These are phyloP conservation scores for Cercis canadensis DNA, from an alignment of 306 rosid genomes.

Conservation along the genomic window DNA sequence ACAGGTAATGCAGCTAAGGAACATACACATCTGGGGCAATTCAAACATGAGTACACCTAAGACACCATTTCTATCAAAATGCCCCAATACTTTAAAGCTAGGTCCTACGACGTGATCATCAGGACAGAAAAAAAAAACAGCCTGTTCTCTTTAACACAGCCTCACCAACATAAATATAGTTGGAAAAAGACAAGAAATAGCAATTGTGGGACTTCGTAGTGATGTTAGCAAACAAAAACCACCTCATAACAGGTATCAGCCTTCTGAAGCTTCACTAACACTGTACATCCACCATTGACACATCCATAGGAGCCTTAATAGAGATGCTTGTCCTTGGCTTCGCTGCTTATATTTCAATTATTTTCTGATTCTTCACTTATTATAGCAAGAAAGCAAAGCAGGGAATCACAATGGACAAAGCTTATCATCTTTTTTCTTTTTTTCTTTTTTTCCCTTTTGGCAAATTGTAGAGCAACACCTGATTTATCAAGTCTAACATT, in stretches of 20 bases:
- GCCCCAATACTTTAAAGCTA: constrained; percentile 32
- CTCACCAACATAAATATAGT: constrained; percentile 41
- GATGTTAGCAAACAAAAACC: constrained; percentile 43
- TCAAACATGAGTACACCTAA: constrained; percentile 21
- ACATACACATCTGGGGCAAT: constrained; percentile 33
- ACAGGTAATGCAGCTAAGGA: constrained; percentile 24
- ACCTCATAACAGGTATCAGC: constrained; percentile 41
- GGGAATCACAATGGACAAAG: constrained; percentile 34
- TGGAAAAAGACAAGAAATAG: constrained; percentile 30
- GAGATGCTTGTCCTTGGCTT: constrained; percentile 35
- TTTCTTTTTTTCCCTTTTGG: constrained; percentile 17
- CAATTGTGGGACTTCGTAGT: constrained; percentile 34
- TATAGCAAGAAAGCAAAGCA: constrained; percentile 42
- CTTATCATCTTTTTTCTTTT: constrained; percentile 27
- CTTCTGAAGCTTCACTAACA: constrained; percentile 46
- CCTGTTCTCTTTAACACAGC: constrained; percentile 54
- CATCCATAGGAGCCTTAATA: constrained; percentile 30
- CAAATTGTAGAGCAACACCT: constrained; percentile 32
- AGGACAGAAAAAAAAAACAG: constrained; percentile 63
- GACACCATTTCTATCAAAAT: constrained; percentile 18
- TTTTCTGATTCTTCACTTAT: constrained; percentile 20
- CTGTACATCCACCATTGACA: constrained; percentile 42
- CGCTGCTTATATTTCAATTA: constrained; percentile 35
- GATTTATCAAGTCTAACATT: constrained; percentile 27
- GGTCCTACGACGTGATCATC: constrained; percentile 43